Base-by-base conservation (phyloP, 2,329 filamentous ascomycete genomes). In the Penicillium sp. region DNA sequence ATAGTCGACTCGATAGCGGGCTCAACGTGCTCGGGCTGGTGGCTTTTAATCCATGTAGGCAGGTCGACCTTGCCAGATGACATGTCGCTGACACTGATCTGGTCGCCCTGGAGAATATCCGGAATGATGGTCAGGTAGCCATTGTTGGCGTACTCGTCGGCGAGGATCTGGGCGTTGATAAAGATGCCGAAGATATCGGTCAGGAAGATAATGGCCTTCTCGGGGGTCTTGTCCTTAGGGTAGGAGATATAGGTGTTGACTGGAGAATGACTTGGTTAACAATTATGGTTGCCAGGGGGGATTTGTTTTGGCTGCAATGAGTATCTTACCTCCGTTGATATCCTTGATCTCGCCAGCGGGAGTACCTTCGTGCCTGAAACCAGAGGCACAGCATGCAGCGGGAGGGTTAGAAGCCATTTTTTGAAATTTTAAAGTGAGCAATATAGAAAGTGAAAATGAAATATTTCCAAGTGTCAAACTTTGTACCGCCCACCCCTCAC, bases 111-210 rank as follows among this genome's bases (percentile, higher is more conserved):
- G 79, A 91, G 89, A 50, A 89, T 74, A 71, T 92, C 89, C 29
- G 88, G 83, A 58, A 92, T 80, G 40, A 90, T 75, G 54, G 82
- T 82, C 55, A 86, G 78, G 76, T 90, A 91, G 64, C 87, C 89
- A 70, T 88, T 88, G 61, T 84, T 83, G 55, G 89, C 89, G 71
- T 82, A 89, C 67, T 89, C 84, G 77, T 92, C 89, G 57, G 89
- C 89, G 65, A 91, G 82, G 60, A 89, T 77, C 73, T 87, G 74
- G 67, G 78, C 75, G 73, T 88, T 86, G 71, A 74, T 72, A 70
- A 81, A 83, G 62, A 84, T 78, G 61, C 85, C 85, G 58, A 85
- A 80, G 60, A 85, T 78, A 63, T 87, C 85, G 57, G 80, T 78
- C 52, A 85, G 67, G 62, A 85, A 77, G 46, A 87, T 57, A 62